Percentiles rank a stretch among this genome's conserved stretches.
These are phyloP conservation scores for Phylloporus scabripes DNA, from an alignment of 768 basidiomycete species.

Conservation along the genomic window DNA sequence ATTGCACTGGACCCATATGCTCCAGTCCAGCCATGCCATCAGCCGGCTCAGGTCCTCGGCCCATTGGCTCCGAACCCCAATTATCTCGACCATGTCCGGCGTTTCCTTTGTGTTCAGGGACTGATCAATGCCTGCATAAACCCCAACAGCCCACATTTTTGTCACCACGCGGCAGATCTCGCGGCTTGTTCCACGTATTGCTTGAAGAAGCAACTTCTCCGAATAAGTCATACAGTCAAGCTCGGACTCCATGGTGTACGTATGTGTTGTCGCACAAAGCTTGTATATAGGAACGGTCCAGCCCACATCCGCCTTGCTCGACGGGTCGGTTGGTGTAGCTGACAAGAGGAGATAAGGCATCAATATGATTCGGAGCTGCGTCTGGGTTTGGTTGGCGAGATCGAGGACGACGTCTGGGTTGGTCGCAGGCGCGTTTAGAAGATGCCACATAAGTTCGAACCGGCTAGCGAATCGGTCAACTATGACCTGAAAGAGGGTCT, in stretches of 20 bases:
- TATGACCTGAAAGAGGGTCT: conserved; percentile 10
- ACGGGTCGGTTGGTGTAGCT: neutral
- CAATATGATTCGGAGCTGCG: neutral
- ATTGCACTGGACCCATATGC: neutral
- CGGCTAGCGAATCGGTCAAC: neutral
- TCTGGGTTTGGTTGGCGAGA: neutral
- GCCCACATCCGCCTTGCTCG: neutral
- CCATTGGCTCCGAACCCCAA: neutral
- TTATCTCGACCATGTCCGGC: neutral
- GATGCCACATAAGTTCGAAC: neutral
- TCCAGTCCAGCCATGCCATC: neutral
- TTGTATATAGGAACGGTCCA: neutral
- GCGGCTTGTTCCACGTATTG: neutral
- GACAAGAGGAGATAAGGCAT: neutral
- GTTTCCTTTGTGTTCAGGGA: neutral
- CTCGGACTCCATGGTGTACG: neutral
- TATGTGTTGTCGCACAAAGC: neutral
- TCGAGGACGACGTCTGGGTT: neutral
- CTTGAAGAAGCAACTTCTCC: neutral
- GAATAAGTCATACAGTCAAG: neutral
- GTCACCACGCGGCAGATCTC: neutral
- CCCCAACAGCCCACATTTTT: neutral
- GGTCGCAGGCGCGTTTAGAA: neutral
- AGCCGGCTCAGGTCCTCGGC: neutral
- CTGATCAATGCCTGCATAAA: neutral